These are phyloP conservation scores for Lodderomyces theae DNA, from an alignment of 1,139 yeast species.

Conservation along the genomic window DNA sequence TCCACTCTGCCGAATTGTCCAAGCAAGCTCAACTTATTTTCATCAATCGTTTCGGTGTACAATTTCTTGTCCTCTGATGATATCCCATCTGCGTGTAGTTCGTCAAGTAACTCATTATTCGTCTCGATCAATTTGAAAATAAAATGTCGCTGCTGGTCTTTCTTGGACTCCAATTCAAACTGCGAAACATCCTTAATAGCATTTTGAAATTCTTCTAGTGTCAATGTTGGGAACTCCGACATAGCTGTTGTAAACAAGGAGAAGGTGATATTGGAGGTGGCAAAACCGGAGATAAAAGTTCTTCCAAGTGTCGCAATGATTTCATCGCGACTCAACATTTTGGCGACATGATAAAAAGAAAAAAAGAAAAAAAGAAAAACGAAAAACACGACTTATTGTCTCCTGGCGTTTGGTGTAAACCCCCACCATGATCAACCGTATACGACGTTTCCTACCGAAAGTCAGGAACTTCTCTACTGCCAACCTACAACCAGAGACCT, in stretches of 20 bases:
- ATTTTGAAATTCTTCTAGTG: slow-evolving; percentile 19
- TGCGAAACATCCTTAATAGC: slow-evolving; percentile 30
- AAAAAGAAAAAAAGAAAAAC: no score
- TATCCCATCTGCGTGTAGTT: slow-evolving; percentile 20
- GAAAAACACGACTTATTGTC: no score
- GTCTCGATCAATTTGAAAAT: slow-evolving; percentile 30
- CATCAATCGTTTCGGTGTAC: slow-evolving; percentile 31
- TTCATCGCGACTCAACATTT: background rate
- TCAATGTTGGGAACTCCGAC: slow-evolving; percentile 8
- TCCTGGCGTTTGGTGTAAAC: background rate
- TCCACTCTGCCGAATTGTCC: slow-evolving; percentile 27
- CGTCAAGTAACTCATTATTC: slow-evolving; percentile 27
- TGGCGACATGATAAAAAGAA: background rate
- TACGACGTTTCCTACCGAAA: background rate
- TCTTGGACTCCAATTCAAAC: slow-evolving; percentile 13
- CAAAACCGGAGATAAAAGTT: no score
- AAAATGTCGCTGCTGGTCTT: slow-evolving; percentile 12
- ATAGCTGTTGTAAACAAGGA: background rate
- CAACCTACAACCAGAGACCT: background rate
- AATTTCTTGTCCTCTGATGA: slow-evolving; percentile 23
- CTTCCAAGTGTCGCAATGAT: no score
- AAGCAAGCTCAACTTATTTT: slow-evolving; percentile 31
- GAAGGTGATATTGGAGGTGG: no score
- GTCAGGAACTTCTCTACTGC: slow-evolving; percentile 1
- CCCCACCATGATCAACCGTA: background rate